phyloP scores from a whole-genome alignment of 352 stramenopile species.

The Globisporangium cederbergense region DNA sequence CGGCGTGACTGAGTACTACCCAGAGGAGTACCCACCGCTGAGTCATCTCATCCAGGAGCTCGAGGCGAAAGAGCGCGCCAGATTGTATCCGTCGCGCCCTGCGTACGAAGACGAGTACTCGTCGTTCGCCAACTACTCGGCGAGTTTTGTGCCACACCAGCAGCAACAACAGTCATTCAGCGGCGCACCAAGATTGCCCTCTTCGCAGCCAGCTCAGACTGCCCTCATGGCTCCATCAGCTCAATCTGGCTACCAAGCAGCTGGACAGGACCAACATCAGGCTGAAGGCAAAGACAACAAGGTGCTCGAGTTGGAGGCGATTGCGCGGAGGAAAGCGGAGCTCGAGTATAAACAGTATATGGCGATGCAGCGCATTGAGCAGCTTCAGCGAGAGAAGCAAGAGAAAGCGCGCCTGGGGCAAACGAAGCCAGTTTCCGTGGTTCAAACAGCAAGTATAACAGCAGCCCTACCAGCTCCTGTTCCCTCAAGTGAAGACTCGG shows the following conservation, averaged over 20 bases:
- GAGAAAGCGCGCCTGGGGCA: slow-evolving; percentile 39
- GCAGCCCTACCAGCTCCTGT: slow-evolving; percentile 5
- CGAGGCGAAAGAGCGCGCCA: slow-evolving; percentile 50
- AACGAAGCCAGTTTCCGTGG: slow-evolving; percentile 23
- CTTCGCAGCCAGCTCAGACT: slow-evolving; percentile 9
- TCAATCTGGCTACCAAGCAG: background rate
- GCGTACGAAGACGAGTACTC: slow-evolving; percentile 71
- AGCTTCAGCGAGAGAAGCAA: slow-evolving; percentile 47
- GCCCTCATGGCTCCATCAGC: slow-evolving; percentile 6
- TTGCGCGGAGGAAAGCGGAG: slow-evolving; percentile 50
- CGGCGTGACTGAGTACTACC: slow-evolving; percentile 76
- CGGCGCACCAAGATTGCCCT: background rate
- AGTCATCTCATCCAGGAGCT: slow-evolving; percentile 68
- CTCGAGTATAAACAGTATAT: slow-evolving; percentile 55
- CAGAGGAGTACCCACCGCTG: slow-evolving; percentile 65
- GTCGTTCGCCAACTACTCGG: slow-evolving; percentile 55
- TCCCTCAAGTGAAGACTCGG: background rate
- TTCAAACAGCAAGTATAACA: slow-evolving; percentile 8
- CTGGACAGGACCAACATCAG: slow-evolving; percentile 4
- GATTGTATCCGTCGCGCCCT: slow-evolving; percentile 57
- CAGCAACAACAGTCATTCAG: slow-evolving; percentile 9
- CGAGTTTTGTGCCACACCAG: slow-evolving; percentile 6
- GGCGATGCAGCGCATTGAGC: slow-evolving; percentile 46
- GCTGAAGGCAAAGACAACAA: slow-evolving; percentile 18
- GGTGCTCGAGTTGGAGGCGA: slow-evolving; percentile 47